Evolutionary conservation across 2,329 filamentous ascomycete species (phyloP).

Genomic region (Alternaria incomplexa): DNA sequence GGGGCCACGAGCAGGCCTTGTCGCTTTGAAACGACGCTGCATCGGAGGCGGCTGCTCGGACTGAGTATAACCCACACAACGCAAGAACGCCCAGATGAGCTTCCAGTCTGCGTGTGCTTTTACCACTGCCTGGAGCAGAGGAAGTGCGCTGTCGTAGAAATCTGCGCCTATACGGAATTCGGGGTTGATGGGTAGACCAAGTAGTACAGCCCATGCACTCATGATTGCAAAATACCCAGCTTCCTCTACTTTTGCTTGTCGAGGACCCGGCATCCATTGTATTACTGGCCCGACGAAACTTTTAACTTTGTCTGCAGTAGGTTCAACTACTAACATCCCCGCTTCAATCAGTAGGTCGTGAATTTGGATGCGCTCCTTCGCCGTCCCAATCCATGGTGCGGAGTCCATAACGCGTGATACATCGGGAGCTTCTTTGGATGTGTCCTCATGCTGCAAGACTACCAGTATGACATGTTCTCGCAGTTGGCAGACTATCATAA

Average conservation of each 20-base stretch:
- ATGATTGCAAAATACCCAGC: slow-evolving; percentile 19
- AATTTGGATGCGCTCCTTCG: not conserved
- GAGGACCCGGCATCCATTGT: slow-evolving; percentile 1
- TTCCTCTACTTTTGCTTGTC: not conserved
- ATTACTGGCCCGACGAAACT: not conserved
- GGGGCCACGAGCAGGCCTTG: no score
- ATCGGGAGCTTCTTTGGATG: not conserved
- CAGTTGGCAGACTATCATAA: not conserved
- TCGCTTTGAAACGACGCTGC: not conserved
- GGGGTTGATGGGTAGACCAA: slow-evolving; percentile 15
- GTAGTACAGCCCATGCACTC: slow-evolving; percentile 22
- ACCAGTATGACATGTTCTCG: not conserved
- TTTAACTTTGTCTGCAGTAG: not conserved
- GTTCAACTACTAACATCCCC: not conserved
- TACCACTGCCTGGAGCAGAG: not conserved
- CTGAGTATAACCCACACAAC: slow-evolving; percentile 9
- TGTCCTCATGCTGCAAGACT: not conserved
- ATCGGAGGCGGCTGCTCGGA: not conserved
- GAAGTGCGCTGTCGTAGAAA: slow-evolving; percentile 1
- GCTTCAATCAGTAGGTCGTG: not conserved
- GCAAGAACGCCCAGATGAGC: slow-evolving; percentile 21
- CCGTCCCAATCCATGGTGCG: not conserved
- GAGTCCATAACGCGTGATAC: slow-evolving; percentile 2
- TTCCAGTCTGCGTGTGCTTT: slow-evolving; percentile 19
- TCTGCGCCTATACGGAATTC: not conserved